A percentile compares a stretch with the other conserved stretches of the same genome.
These are phyloP conservation scores for Stentor coeruleus DNA, from an alignment of 73 alveolate species.

Conservation along the genomic window DNA sequence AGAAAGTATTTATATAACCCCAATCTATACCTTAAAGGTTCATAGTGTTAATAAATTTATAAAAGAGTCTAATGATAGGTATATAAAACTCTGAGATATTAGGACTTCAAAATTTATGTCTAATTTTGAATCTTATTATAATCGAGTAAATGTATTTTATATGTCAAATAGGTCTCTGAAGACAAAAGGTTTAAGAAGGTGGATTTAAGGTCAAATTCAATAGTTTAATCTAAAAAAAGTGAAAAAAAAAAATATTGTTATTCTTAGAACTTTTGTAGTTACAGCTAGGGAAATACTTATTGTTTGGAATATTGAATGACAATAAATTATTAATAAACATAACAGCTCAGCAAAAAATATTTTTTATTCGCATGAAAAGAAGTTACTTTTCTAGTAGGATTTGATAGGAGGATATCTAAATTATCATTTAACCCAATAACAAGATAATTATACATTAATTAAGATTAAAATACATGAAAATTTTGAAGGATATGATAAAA, in stretches of 20 bases:
- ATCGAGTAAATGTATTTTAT: neutral
- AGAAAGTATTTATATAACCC: neutral
- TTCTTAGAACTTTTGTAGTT: no score
- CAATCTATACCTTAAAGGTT: neutral
- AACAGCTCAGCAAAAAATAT: neutral
- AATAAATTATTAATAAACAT: neutral
- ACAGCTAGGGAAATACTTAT: neutral
- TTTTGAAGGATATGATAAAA: no score
- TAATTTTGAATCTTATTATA: neutral
- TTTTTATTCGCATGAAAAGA: neutral
- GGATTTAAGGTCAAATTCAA: neutral
- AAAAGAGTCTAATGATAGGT: neutral
- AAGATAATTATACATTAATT: no score
- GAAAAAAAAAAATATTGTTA: neutral
- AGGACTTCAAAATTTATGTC: neutral
- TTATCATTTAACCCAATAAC: no score
- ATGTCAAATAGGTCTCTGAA: neutral
- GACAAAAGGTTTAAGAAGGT: neutral
- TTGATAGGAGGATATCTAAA: neutral
- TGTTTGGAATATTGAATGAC: neutral
- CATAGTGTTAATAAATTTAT: neutral
- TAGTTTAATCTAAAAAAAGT: neutral
- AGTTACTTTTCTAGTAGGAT: neutral
- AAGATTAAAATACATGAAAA: no score
- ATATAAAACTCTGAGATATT: neutral